Evolutionary conservation across 2,329 filamentous ascomycete genomes (phyloP), one percentile per base, ranked within the genome.

Genomic region (Colletotrichum noveboracense): DNA sequence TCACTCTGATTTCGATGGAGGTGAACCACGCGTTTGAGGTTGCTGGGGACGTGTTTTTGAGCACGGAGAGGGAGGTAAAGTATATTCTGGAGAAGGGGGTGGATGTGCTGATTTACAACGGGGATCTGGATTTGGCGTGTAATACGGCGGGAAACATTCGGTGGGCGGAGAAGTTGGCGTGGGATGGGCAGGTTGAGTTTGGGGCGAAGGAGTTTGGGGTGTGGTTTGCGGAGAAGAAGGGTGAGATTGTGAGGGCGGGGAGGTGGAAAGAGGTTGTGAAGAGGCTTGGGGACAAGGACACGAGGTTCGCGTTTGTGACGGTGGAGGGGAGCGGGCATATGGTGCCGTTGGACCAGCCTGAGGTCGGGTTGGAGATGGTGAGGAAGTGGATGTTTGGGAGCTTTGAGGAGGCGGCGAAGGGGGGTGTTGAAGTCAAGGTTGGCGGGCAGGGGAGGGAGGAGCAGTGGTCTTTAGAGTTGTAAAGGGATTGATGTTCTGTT

Each of bases 181-280:
- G 87, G 87, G 86, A 84, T 67, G 86, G 86, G 2, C 86, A 87
- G 78, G 80, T 85, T 4, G 84, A 83, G 13, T 88, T 87, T 78
- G 82, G 82, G 1, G 79, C 83, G 8, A 81, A 85, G 78, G 80
- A 66, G 21, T 78, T 78, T 61, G 62, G 28, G 56, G 55, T 61
- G 4, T 75, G 80, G 60, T 71, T 72, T 5, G 71, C 75, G 58
- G 43, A 56, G 1, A 73, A 56, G 16, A 66, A 65, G 13, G 73
- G 78, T 0, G 74, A 75, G 66, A 58, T 58, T 1, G 71, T 71
- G 4, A 43, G 28, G 9, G 74, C 66, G 5, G 74, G 74, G 1
- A 26, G n/a, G 38, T 75, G 70, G 71, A 76, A 75, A 62, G 34
- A 74, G 71, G 74, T 76, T 21, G 18, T 43, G 18, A 76, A 76